Evolutionary conservation across 306 rosid genomes (phyloP), one percentile per base, ranked within the genome.

Genomic region (Castanospermum australe): DNA sequence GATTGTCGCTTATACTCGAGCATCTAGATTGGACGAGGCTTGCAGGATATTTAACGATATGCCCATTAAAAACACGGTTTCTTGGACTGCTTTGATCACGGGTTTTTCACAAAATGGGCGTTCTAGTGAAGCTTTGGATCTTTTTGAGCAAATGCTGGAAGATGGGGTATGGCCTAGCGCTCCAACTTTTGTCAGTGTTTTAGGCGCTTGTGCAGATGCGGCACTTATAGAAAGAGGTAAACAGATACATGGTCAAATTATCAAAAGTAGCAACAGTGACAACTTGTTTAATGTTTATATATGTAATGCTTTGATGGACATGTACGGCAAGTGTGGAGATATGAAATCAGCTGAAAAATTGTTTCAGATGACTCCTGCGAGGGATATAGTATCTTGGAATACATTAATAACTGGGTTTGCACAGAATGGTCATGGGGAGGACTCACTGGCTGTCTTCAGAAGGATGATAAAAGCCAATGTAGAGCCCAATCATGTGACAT

Each of bases 1-100:
- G 89, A 74, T 87, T 22, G 88, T 84, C 51, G 79, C 88, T 65
- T 85, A 79, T 57, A 52, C 80, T 6, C 42, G 13, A 15, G 86
- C 89, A 17, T 73, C 80, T 39, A 81, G 75, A 70, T 50, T 86
- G 60, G 89, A 85, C 15, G 87, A 90, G 22, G 91, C 87, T 1
- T 77, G 87, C 52, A 22, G 68, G 55, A 39, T 88, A 32, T 90
- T 86, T 55, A 5, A 87, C 8, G 73, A 81, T 30, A 90, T 88
- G 91, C 89, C 91, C 0, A 4, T 81, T 42, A 87, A 71, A 79
- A 85, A 85, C 73, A 65, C 68, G 0, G 74, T 86, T 56, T 83
- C 92, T 60, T 90, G 95, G 95, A 85, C 89, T 81, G 91, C 92
- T 76, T 76, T 88, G 86, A 77, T 90, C 13, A 55, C 86, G 0